phyloP scores from a whole-genome alignment of 2,329 filamentous ascomycete species.

The Dactylonectria macrodidyma region DNA sequence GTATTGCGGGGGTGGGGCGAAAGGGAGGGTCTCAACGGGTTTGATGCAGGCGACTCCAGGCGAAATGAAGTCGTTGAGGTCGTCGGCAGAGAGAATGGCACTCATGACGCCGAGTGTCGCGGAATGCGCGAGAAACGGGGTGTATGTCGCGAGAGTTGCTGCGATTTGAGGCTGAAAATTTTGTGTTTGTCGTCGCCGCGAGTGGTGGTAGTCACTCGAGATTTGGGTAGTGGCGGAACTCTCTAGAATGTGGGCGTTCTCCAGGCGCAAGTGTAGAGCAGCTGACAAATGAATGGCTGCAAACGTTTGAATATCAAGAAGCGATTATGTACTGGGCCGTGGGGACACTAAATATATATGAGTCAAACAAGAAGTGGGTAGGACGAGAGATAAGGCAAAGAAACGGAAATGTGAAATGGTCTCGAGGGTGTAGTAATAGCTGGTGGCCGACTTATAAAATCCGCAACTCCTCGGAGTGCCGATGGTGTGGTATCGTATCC shows the following conservation, averaged over 20 bases:
- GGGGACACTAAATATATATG: conserved; percentile 16
- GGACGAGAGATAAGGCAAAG: not conserved
- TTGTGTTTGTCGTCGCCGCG: conserved; percentile 28
- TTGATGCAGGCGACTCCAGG: conserved; percentile 99
- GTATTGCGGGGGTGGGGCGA: conserved; percentile 57
- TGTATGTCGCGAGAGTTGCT: conserved; percentile 12
- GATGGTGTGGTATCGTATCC: conserved; percentile 29
- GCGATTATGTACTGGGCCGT: not conserved
- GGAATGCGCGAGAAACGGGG: not conserved
- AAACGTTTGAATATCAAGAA: conserved; percentile 27
- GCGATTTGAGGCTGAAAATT: conserved; percentile 3
- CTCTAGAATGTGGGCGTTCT: conserved; percentile 25
- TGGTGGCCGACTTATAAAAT: conserved; percentile 17
- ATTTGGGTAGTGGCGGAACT: conserved; percentile 22
- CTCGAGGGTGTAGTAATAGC: not conserved
- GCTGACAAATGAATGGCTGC: conserved; percentile 45
- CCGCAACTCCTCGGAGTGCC: conserved; percentile 42
- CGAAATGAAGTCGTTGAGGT: conserved; percentile 98
- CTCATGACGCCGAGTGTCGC: conserved; percentile 77
- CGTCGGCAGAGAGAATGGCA: conserved; percentile 95
- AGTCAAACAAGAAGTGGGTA: conserved; percentile 4
- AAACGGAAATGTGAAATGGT: not conserved
- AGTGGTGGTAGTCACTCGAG: not conserved
- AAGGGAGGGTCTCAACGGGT: conserved; percentile 91
- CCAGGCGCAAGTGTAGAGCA: conserved; percentile 24